These are phyloP conservation scores for Decorospora gaudefroyi DNA, from an alignment of 2,329 filamentous ascomycete species.

Conservation along the genomic window DNA sequence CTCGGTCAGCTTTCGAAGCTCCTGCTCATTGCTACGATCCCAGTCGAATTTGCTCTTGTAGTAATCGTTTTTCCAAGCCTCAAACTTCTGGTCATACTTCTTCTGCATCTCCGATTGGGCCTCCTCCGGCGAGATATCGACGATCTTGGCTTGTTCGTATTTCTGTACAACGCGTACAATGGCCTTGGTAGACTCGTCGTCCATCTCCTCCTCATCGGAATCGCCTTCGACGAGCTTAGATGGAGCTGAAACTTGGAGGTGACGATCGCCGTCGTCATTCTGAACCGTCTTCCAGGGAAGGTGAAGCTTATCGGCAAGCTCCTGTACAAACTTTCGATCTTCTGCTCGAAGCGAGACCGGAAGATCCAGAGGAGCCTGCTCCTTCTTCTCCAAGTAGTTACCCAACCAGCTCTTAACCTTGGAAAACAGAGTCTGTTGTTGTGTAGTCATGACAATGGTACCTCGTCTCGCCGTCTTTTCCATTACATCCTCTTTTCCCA, in stretches of 20 bases:
- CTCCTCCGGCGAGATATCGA: conserved; percentile 79
- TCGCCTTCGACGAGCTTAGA: conserved; percentile 57
- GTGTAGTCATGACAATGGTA: conserved; percentile 73
- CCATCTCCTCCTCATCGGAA: conserved; percentile 67
- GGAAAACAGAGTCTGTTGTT: conserved; percentile 81
- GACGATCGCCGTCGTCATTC: conserved; percentile 67
- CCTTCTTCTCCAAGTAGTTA: conserved; percentile 59
- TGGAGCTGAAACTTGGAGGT: conserved; percentile 67
- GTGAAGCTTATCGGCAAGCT: conserved; percentile 72
- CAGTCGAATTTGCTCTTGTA: conserved; percentile 91
- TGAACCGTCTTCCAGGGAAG: conserved; percentile 67
- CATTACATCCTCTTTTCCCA: conserved; percentile 69
- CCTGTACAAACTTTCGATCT: conserved; percentile 91
- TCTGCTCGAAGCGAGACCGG: conserved; percentile 73
- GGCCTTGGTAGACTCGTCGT: conserved; percentile 82
- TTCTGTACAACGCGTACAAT: conserved; percentile 82
- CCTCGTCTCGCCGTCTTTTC: conserved; percentile 63
- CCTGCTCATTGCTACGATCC: conserved; percentile 77
- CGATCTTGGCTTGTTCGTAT: conserved; percentile 86
- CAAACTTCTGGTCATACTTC: conserved; percentile 88
- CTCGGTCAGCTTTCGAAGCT: conserved; percentile 81
- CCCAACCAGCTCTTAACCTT: conserved; percentile 81
- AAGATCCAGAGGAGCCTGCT: conserved; percentile 67
- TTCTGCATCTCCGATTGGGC: conserved; percentile 77
- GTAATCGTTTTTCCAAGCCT: conserved; percentile 92